Evolutionary conservation across 164 flowering plant species (phyloP).

Genomic region (Amborella trichopoda): DNA sequence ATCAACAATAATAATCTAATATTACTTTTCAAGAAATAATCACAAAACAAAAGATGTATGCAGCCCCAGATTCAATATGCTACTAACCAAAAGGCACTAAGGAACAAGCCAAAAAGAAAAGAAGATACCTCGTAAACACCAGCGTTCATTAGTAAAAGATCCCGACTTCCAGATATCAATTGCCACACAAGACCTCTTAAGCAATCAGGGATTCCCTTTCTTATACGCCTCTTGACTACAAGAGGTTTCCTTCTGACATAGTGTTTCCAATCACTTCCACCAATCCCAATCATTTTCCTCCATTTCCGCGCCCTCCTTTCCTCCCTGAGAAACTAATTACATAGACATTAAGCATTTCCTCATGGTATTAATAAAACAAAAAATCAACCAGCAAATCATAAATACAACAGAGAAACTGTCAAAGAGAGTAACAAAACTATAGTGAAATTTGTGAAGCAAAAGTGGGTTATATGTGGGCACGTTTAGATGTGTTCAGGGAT

Average conservation of each 20-base stretch:
- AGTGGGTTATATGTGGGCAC: no score
- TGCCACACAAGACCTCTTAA: slow-evolving; percentile 99
- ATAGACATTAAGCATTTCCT: neutral
- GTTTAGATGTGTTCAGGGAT: no score
- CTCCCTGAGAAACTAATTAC: slow-evolving; percentile 59
- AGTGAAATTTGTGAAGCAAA: no score
- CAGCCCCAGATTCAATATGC: no score
- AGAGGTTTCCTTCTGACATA: slow-evolving; percentile 79
- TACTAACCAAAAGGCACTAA: no score
- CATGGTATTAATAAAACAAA: no score
- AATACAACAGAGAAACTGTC: neutral
- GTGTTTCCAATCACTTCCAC: slow-evolving; percentile 99
- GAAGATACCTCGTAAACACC: slow-evolving; percentile 99
- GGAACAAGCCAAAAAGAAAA: no score
- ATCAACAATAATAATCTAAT: no score
- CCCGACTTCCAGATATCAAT: slow-evolving; percentile 92
- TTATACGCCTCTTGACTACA: slow-evolving; percentile 78
- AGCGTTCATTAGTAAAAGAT: slow-evolving; percentile 90
- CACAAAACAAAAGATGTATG: no score
- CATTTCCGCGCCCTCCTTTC: slow-evolving; percentile 81
- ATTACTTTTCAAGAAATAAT: no score
- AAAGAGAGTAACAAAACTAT: no score
- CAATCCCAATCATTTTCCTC: slow-evolving; percentile 97
- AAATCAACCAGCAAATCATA: neutral
- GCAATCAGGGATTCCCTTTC: slow-evolving; percentile 97